Base-by-base conservation (phyloP, 805 yeast genomes). In the Kluyveromyces siamensis region DNA sequence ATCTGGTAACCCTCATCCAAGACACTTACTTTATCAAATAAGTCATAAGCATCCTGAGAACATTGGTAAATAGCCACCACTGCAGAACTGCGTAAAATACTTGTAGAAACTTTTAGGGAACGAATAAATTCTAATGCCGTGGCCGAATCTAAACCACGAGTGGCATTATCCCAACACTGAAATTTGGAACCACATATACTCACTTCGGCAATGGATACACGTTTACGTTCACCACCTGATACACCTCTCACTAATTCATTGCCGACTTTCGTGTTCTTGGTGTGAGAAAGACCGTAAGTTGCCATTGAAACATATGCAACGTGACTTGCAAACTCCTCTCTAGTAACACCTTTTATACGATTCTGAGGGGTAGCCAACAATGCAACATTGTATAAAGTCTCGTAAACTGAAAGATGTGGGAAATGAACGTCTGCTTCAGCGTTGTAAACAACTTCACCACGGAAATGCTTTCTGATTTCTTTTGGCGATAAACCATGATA, bases 221-320 rank as follows among this genome's bases (percentile, higher is more conserved):
- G 78, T 67, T 85, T 84, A 55, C 95, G 72, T 68, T 86, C 93
- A 72, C 95, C 93, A 59, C 95, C 91, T 46, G 91, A 81, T 39
- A 83, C 86, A 69, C 88, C 86, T 62, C 87, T 74, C 30, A 83
- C 74, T 39, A 75, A 70, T 52, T 79, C 84, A 58, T 74, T 74
- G 51, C 85, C 85, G 36, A 80, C 84, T 53, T 75, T 76, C 16
- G 84, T 79, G 60, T 77, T 68, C 51, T 71, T 70, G 6, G 86
- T 78, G 61, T 80, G 86, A 8, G 74, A 67, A 39, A 83, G 69
- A 50, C 86, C 87, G 58, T 77, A 81, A 36, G 73, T 74, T 19
- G 77, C 79, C 78, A 75, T 72, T 33, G 65, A 66, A 14, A 77
- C 80, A 48, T 74, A 72, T 8, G 82, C 67, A 64, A 80, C 62